These are phyloP conservation scores for Acanthamoeba royreba DNA, from an alignment of 208 protist species.

Conservation along the genomic window DNA sequence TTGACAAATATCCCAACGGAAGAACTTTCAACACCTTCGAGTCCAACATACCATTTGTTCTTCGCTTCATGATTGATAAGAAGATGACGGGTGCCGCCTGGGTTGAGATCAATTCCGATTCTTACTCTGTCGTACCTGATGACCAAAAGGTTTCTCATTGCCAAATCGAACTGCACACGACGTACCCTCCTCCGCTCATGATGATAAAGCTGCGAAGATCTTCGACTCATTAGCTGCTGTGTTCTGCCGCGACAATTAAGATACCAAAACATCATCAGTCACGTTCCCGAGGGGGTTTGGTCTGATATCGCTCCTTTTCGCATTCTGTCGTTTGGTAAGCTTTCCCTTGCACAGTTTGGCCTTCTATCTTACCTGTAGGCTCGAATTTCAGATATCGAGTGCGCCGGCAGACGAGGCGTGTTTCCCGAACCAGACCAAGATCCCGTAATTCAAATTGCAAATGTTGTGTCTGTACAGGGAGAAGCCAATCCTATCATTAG, in stretches of 20 bases:
- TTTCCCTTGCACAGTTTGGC: neutral
- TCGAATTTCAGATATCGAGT: constrained; percentile 95
- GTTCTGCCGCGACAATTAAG: neutral
- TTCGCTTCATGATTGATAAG: constrained; percentile 98
- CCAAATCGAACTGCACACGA: constrained; percentile 91
- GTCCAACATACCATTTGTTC: constrained; percentile 96
- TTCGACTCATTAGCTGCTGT: neutral
- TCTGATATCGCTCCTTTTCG: constrained; percentile 96
- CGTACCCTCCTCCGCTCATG: constrained; percentile 46
- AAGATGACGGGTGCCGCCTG: constrained; percentile 92
- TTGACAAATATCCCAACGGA: constrained; percentile 27
- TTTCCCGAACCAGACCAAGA: constrained; percentile 98
- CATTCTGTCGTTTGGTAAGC: constrained; percentile 95
- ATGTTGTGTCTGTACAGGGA: constrained; percentile 90
- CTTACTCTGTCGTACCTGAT: constrained; percentile 73
- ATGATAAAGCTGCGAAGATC: neutral
- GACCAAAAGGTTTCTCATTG: neutral
- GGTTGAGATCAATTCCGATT: constrained; percentile 84
- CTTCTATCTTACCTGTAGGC: neutral
- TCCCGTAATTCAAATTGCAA: constrained; percentile 99
- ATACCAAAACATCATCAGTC: constrained; percentile 8
- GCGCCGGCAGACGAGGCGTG: constrained; percentile 93
- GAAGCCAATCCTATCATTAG: constrained; percentile 71
- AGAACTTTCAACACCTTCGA: constrained; percentile 94
- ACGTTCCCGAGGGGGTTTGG: constrained; percentile 84